Evolutionary conservation across 345 rosid species (phyloP), one percentile per base, ranked within the genome.

Genomic region (Ceriops decandra): DNA sequence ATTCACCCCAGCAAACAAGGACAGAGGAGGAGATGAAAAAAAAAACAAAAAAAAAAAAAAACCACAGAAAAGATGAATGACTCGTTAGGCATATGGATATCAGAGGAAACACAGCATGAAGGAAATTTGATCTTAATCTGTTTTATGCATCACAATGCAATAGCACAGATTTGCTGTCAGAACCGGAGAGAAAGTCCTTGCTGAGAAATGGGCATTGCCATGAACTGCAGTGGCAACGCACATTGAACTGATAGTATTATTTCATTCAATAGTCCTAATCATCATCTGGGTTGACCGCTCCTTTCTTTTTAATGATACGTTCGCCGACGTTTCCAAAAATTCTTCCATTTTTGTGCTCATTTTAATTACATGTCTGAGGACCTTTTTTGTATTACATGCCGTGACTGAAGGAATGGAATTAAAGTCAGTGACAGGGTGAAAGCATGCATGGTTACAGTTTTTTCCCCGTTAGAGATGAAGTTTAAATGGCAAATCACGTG

Each of bases 121-220:
- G 57, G 57, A 53, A 53, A n/a, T 21, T 53, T 21, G 21, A 20
- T 53, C 26, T 21, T 42, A 67, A 68, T 67, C 71, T 69, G 74
- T 70, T 80, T 75, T 75, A 76, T 67, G 64, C 51, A 11, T 15
- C 28, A 24, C 58, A 53, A 62, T 31, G 49, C 5, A 32, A 60
- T 63, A 57, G 64, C 31, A 15, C 32, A 63, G 58, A 64, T 20
- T 30, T 10, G 71, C 53, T 53, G 58, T 54, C 47, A 9, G 56
- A 26, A 21, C 57, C 47, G 2, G 54, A 42, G 31, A 35, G 68
- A 46, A 46, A 42, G 33, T 27, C 20, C 11, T 73, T 1, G 46
- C 57, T 38, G 57, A 58, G 57, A 58, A 57, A 21, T 56, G 59
- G 51, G 2, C 38, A n/a, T 21, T 32, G 60, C 38, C 68, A 52